Evolutionary conservation across 768 basidiomycete species (phyloP), one percentile per base, ranked within the genome.

Genomic region (Leccinum longicurvipes): DNA sequence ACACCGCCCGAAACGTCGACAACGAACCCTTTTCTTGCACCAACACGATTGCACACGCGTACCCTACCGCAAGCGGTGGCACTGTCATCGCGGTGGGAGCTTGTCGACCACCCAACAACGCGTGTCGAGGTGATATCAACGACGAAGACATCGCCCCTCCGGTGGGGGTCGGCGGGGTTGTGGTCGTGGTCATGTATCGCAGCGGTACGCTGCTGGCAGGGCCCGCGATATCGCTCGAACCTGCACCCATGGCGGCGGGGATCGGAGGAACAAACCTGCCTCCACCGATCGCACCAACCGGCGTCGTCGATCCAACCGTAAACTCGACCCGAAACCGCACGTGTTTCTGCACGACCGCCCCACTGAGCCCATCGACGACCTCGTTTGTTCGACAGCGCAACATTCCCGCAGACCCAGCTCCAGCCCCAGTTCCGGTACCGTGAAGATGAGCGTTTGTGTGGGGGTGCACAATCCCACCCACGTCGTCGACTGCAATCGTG

Each of bases 21-120:
- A 89, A 79, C 6, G 93, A 91, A 24, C 95, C 95, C 72, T 93
- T 97, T 77, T 97, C 94, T 60, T 91, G 86, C 23, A 90, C 80
- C 62, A 98, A 74, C 53, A 85, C 84, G 58, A 95, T 81, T 42
- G 83, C 84, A 42, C 88, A 89, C 53, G 76, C 68, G 60, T 77
- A 82, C n/a, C 65, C 70, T 10, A 54, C 51, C 29, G 57, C 53
- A 29, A 67, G 65, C 29, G 36, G 36, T n/a, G 4, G 17, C 36
- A 10, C 36, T 39, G 36, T 39, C n/a, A 10, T n/a, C 36, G 36
- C 36, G n/a, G n/a, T 39, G 9, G 36, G 36, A 39, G 53, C 50
- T 4, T 70, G 68, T 46, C 62, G 71, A 39, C 36, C 31, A 32
- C 31, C 36, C 9, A 39, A 39, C 57, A 63, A 44, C 49, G 62